phyloP scores from a whole-genome alignment of 768 basidiomycete species.

The Gloeophyllum trabeum region DNA sequence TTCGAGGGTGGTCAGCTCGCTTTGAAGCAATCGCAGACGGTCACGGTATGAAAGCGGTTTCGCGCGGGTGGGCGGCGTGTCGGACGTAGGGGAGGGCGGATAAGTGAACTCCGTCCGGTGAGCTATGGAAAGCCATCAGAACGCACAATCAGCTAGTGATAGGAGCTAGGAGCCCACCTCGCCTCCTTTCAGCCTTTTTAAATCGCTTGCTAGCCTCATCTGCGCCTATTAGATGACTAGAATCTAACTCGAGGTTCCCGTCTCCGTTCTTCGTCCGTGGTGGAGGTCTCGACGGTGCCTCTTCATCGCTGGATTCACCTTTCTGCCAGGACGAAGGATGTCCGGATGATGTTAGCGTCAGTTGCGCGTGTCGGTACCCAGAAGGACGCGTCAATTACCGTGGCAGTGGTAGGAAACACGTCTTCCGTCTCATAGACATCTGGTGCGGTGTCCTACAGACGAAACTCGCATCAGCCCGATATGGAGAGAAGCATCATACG shows the following conservation, averaged over 20 bases:
- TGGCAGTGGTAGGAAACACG: constrained; percentile 39
- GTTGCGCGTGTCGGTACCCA: no score
- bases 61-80: constrained; percentile 20
- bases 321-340: no score
- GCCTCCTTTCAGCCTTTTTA: constrained; percentile 55
- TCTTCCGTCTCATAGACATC: constrained; percentile 93
- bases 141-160: neutral
- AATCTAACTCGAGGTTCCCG: constrained; percentile 56
- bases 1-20: constrained; percentile 75
- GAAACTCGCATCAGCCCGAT: constrained; percentile 1
- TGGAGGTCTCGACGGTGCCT: constrained; percentile 30
- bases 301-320: constrained; percentile 61
- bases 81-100: constrained; percentile 43
- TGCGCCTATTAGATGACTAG: constrained; percentile 46
- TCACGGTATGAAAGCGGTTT: constrained; percentile 37
- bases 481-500: constrained; percentile 15
- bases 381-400: constrained; percentile 26
- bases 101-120: constrained; percentile 48
- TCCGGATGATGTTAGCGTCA: no score
- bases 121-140: constrained; percentile 23
- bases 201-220: constrained; percentile 66
- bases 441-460: constrained; percentile 69
- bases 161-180: constrained; percentile 23
- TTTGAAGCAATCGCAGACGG: constrained; percentile 55
- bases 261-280: constrained; percentile 28